Base-by-base conservation (phyloP, 1,284 basidiomycete species). In the Ustilago bromivora region DNA sequence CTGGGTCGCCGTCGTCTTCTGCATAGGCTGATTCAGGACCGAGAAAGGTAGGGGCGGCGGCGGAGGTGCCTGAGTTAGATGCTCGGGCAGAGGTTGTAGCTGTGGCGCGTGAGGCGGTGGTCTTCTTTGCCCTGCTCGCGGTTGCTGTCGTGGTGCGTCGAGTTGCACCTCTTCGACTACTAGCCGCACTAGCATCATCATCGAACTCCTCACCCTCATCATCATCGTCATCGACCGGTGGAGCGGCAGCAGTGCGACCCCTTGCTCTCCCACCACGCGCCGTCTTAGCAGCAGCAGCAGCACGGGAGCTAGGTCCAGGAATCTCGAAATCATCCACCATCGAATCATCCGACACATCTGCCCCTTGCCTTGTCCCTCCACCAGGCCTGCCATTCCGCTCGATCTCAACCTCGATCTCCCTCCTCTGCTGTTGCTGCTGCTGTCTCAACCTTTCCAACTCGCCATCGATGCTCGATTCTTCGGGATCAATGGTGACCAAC, bases 311-410 rank as follows among this genome's bases (percentile, higher is more conserved):
- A 23, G 65, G 47, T 23, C 36, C 28, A 7, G 46, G 60, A 23
- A 43, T 65, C 49, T 61, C 71, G 23, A 76, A 36, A 34, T 81
- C 79, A n/a, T 77, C 74, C 65, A 82, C 65, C 78, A 81, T 81
- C 41, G 78, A 80, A 54, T 83, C 81, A 51, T 81, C 81, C 23
- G 70, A 70, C 31, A 51, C 10, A 3, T 75, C 71, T 23, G 57
- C 35, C 2, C 51, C 56, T 13, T 57, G 34, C 51, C 15, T 36
- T 19, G 23, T 28, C 15, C 46, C 19, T n/a, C 65, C 53, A 61
- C 56, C 36, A 19, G 34, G 9, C 23, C 19, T 17, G 11, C 36
- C 6, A 6, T 19, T 19, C 46, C 62, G 61, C n/a, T 61, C 68
- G 53, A 56, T 55, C 55, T 55, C 66, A 43, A 64, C 47, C 63